phyloP scores from a whole-genome alignment of 257 asterid genomes.

The Solanum sitiens region DNA sequence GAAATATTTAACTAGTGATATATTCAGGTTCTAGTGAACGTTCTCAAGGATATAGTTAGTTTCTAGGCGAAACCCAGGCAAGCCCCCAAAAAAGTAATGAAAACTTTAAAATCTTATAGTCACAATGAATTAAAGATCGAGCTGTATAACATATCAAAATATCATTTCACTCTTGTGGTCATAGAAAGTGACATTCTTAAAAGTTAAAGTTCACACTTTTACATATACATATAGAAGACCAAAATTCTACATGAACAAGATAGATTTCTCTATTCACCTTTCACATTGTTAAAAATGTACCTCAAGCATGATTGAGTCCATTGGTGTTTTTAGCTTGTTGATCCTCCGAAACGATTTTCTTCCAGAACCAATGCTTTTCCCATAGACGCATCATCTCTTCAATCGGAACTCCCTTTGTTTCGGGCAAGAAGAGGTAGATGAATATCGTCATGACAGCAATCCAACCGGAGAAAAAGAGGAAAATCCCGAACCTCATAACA shows the following conservation, averaged over 20 bases:
- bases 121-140: neutral
- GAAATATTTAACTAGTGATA: neutral
- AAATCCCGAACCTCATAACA: conserved; percentile 70
- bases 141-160: no score
- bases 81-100: no score
- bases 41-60: neutral
- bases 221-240: neutral
- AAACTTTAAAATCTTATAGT: no score
- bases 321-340: neutral
- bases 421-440: conserved; percentile 67
- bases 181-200: neutral
- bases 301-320: neutral
- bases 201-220: neutral
- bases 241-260: neutral
- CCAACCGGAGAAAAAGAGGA: conserved; percentile 80
- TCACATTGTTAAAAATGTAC: neutral
- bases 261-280: neutral
- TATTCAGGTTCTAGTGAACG: neutral
- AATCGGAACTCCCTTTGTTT: conserved; percentile 79
- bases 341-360: conserved; percentile 20
- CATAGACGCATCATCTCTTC: conserved; percentile 69
- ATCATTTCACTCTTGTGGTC: neutral
- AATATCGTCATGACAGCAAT: conserved; percentile 61
- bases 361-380: conserved; percentile 90
- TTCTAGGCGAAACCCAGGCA: neutral